A percentile compares a stretch with the other conserved stretches of the same genome.
phyloP scores from a whole-genome alignment of 2,329 filamentous ascomycete genomes.

The Penicillium vulpinum region DNA sequence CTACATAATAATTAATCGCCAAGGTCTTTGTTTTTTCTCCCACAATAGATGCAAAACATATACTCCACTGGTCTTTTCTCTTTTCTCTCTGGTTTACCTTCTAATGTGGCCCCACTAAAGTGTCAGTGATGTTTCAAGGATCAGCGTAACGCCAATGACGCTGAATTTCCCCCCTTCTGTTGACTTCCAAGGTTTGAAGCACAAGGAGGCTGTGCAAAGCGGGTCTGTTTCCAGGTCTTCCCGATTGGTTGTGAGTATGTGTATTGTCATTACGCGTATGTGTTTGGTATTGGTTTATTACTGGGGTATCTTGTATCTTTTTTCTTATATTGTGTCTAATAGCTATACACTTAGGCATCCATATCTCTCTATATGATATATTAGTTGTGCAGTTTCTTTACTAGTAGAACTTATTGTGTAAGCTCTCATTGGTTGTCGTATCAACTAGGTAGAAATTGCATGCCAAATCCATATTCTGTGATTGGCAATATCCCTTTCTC shows the following conservation, averaged over 20 bases:
- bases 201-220: slow-evolving; percentile 15
- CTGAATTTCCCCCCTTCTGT: slow-evolving; percentile 3
- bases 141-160: slow-evolving; percentile 6
- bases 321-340: not conserved
- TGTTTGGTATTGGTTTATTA: not conserved
- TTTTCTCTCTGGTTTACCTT: not conserved
- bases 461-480: not conserved
- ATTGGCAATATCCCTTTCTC: slow-evolving; percentile 13
- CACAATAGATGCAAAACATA: slow-evolving; percentile 9
- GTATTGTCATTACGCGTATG: slow-evolving; percentile 10
- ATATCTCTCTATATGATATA: not conserved
- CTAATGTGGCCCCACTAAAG: not conserved
- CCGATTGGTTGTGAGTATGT: slow-evolving; percentile 1
- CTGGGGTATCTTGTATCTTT: not conserved
- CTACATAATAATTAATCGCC: not conserved
- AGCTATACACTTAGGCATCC: too few relatives aligned
- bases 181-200: slow-evolving; percentile 12
- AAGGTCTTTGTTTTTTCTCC: not conserved
- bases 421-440: not conserved
- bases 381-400: not conserved
- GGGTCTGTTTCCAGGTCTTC: slow-evolving; percentile 10
- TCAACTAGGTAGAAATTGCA: not conserved
- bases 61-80: slow-evolving; percentile 2
- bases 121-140: slow-evolving; percentile 6
- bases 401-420: not conserved